These are phyloP conservation scores for Talaromyces nanjingensis DNA, from an alignment of 495 filamentous ascomycete species.

Conservation along the genomic window DNA sequence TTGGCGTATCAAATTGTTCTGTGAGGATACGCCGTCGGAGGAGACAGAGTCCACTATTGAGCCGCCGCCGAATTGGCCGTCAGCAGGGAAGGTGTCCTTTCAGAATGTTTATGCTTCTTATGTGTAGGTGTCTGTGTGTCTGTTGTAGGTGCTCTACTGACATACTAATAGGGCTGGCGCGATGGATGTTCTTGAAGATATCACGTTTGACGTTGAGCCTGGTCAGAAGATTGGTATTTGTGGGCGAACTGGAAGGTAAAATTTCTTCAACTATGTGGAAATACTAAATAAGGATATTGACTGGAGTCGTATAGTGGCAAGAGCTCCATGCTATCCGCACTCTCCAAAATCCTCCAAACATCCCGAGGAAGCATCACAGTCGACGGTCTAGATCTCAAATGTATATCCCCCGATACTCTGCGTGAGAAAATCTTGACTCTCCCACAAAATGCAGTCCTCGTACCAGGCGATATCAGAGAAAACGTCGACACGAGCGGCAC, in stretches of 20 bases:
- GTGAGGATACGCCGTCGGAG: conserved; percentile 40
- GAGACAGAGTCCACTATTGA: conserved; percentile 31
- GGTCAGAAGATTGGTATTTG: conserved; percentile 54
- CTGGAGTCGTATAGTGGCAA: background rate
- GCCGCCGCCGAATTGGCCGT: conserved; percentile 41
- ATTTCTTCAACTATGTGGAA: conserved; percentile 8
- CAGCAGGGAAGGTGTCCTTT: conserved; percentile 44
- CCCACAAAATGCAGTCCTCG: conserved; percentile 53
- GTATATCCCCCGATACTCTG: conserved; percentile 36
- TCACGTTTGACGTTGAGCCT: conserved; percentile 41
- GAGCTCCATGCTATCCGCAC: background rate
- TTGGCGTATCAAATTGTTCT: conserved; percentile 50
- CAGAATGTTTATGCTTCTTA: conserved; percentile 9
- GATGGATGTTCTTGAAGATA: conserved; percentile 33
- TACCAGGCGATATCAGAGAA: conserved; percentile 29
- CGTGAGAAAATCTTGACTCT: conserved; percentile 42
- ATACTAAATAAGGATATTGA: background rate
- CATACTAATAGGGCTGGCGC: background rate
- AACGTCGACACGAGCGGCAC: conserved; percentile 34
- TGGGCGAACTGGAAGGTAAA: conserved; percentile 27
- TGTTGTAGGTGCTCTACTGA: background rate
- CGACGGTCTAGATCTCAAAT: conserved; percentile 40
- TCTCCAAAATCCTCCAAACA: background rate
- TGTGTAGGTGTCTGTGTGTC: background rate
- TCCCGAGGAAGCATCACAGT: conserved; percentile 25